phyloP scores from a whole-genome alignment of 2,329 filamentous ascomycete species.

The Aspergillus hiratsukae region DNA sequence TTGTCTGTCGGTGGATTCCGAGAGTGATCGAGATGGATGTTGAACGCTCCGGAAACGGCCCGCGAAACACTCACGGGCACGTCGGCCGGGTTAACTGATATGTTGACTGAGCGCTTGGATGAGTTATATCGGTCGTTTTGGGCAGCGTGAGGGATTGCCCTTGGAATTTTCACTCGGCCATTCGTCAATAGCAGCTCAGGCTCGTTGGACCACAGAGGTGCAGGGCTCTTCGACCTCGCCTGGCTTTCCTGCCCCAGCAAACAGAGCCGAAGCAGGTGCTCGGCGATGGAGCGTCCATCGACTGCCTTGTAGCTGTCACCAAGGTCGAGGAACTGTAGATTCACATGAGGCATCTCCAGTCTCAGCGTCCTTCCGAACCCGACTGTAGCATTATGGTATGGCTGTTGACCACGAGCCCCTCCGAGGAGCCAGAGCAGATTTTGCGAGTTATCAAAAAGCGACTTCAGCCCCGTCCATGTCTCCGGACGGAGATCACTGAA shows the following conservation, averaged over 20 bases:
- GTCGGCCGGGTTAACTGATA: too few species aligned
- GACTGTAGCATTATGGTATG: slow-evolving; percentile 5
- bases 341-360: slow-evolving; percentile 3
- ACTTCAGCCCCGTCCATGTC: slow-evolving; percentile 2
- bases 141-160: neutral
- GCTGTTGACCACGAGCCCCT: neutral
- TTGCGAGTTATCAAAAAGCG: neutral
- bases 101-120: neutral
- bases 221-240: neutral
- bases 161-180: slow-evolving; percentile 18
- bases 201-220: slow-evolving; percentile 19
- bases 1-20: too few species aligned
- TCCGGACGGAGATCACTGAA: slow-evolving; percentile 1
- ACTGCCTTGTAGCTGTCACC: neutral
- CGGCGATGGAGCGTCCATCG: neutral
- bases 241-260: neutral
- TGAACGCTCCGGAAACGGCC: too few species aligned
- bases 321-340: slow-evolving; percentile 5
- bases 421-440: slow-evolving; percentile 9
- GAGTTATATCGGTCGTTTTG: slow-evolving; percentile 11
- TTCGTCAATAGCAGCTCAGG: slow-evolving; percentile 20
- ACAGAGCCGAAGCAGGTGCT: neutral
- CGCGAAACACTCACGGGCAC: too few species aligned
- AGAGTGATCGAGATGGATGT: too few species aligned
- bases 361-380: slow-evolving; percentile 6